Base-by-base conservation (phyloP, 495 filamentous ascomycete species). In the Lichina pygmaea region DNA sequence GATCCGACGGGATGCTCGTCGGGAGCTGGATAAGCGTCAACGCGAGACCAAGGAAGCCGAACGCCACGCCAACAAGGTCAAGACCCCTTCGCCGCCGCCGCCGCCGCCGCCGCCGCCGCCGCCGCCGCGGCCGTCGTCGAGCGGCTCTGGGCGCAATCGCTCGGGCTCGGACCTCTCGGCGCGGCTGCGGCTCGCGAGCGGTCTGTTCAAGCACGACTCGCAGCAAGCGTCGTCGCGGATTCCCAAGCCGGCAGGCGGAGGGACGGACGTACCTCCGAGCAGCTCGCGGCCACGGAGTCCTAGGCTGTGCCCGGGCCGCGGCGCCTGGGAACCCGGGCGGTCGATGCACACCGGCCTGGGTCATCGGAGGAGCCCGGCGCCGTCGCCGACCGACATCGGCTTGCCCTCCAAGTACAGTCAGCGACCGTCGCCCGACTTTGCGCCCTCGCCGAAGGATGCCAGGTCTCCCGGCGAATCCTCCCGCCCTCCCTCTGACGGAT, bases 91-190 rank as follows among this genome's bases (percentile, higher is more conserved):
- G 41, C 37, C 53, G 51, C 34, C 45, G 50, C 33, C 46, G 17
- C 45, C 53, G 6, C 51, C 54, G 13, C 55, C 55, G 6, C n/a
- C n/a, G n/a, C n/a, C n/a, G n/a, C n/a, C n/a, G n/a, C n/a, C n/a
- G n/a, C n/a, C n/a, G n/a, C n/a, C n/a, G n/a, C n/a, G n/a, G n/a
- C 44, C 46, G 9, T 58, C 57, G 8, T 52, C 48, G 44, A 45
- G 38, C 17, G 55, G 50, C 42, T 58, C 55, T 8, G 51, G 42
- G 24, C 54, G 61, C 17, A 52, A 53, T 39, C 51, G 57, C 16
- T 60, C 61, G 30, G 59, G 56, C 48, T 64, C 61, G 0, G 60
- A 58, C 15, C 36, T 53, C 3, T 61, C 61, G 6, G 55, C 55
- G 30, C 53, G 58, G 7, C 55, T 60, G 2, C 51, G 54, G 38